phyloP scores from a whole-genome alignment of 2,329 filamentous ascomycete species.

The Fusarium sp. region DNA sequence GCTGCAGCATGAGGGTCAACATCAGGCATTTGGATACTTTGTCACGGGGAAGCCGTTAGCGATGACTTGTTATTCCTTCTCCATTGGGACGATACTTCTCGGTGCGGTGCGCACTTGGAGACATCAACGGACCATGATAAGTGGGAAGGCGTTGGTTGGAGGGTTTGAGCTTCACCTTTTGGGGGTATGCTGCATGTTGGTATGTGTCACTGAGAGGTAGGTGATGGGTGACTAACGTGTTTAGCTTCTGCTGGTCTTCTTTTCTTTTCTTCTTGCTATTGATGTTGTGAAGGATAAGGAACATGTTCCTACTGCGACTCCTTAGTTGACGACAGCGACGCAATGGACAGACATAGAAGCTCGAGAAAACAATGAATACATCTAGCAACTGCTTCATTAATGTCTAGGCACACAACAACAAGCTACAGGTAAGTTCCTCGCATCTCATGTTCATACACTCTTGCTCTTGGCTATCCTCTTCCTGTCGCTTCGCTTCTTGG shows the following conservation, averaged over 20 bases:
- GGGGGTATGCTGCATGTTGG: constrained; percentile 28
- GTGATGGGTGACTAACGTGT: background rate
- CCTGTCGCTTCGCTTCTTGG: background rate
- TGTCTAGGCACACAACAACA: background rate
- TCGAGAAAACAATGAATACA: background rate
- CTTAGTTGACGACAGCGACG: background rate
- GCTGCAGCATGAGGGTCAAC: constrained; percentile 47
- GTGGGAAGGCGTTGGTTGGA: constrained; percentile 44
- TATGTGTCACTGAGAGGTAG: background rate
- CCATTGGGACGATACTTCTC: constrained; percentile 47
- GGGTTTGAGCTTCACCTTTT: constrained; percentile 43
- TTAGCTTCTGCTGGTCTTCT: constrained; percentile 37
- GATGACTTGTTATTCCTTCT: constrained; percentile 50
- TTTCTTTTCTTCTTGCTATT: constrained; percentile 35
- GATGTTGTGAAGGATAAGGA: constrained; percentile 23
- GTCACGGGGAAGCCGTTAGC: constrained; percentile 67
- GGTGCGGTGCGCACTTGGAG: constrained; percentile 45
- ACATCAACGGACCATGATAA: constrained; percentile 42
- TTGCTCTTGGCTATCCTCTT: background rate
- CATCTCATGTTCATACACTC: background rate
- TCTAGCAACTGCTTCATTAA: background rate
- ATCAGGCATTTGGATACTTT: constrained; percentile 62
- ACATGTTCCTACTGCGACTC: background rate
- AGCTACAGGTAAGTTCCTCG: background rate
- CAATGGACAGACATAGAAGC: background rate